Base-by-base conservation (phyloP, 1,139 yeast genomes). In the Yamadazyma triangularis region DNA sequence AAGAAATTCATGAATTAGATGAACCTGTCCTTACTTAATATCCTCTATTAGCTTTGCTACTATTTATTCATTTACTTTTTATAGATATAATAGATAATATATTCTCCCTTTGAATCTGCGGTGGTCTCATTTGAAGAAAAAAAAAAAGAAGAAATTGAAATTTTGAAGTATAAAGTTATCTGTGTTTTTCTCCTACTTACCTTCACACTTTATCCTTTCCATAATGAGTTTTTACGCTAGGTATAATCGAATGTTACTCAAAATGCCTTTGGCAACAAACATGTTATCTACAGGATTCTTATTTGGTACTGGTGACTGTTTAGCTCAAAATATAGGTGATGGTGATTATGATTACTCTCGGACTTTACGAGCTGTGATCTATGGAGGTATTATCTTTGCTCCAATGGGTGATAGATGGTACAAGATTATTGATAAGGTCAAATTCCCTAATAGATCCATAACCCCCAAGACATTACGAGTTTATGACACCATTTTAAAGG, bases 351-450 rank as follows among this genome's bases (percentile, higher is more conserved):
- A 66, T 36, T 47, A 37, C 26, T 22, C 32, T 11, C 46, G 73
- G 29, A 59, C 66, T 2, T 25, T 47, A 3, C 43, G 72, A 33
- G 69, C 72, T 1, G 47, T 56, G 4, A 27, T 50, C 9, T 67
- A 57, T 37, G 73, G 73, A 1, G 50, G 63, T 1, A 18, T 63
- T 2, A 44, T 65, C 15, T 66, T 65, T 44, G 72, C 71, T 1
- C 73, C 73, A 2, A 39, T 67, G 15, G 73, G 63, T 4, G 64
- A 58, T 34, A 57, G 47, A 32, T 67, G 73, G 73, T 66, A 63
- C 44, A 56, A 53, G 35, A 30, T 56, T 7, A 41, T 67, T 15
- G 50, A 53, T 13, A 39, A 33, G 12, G 36, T 61, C 10, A 42
- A 43, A 20, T 34, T 35, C 5, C 36, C 40, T n/a, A 16, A 16